Conservation (phyloP, 2,329 filamentous ascomycete genomes). For the Penicillium psychrosexuale region DNA sequence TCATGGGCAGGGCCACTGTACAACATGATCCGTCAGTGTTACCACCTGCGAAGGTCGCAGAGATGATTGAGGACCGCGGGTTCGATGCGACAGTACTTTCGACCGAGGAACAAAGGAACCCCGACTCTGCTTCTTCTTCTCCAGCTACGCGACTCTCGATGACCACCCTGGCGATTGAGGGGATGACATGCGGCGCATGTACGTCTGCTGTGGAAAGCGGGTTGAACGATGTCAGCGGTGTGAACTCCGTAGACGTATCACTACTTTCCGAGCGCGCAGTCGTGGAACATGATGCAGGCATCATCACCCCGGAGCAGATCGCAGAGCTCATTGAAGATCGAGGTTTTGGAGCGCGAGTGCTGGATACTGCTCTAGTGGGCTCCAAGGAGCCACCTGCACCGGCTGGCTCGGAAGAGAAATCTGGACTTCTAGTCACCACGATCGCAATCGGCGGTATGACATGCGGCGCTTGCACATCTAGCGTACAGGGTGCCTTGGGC, state of each 20-base stretch:
- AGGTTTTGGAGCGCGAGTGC: conserved; percentile 75
- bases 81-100: conserved; percentile 90
- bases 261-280: conserved; percentile 81
- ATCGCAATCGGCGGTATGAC: conserved; percentile 95
- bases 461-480: conserved; percentile 91
- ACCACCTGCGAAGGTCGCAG: conserved; percentile 70
- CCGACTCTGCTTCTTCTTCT: conserved; percentile 29
- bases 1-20: conserved; percentile 93
- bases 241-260: conserved; percentile 76
- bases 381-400: conserved; percentile 29
- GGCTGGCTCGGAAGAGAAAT: conserved; percentile 34
- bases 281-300: conserved; percentile 68
- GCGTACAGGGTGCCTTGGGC: conserved; percentile 78
- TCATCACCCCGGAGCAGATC: conserved; percentile 53
- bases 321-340: conserved; percentile 62
- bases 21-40: conserved; percentile 78
- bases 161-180: conserved; percentile 75
- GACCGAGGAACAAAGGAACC: conserved; percentile 58
- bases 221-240: conserved; percentile 69
- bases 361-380: conserved; percentile 61
- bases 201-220: conserved; percentile 80
- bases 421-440: conserved; percentile 65
- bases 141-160: conserved; percentile 47
- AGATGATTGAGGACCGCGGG: conserved; percentile 86
- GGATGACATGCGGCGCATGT: conserved; percentile 90